Evolutionary conservation across 2,329 filamentous ascomycete species (phyloP), one percentile per base, ranked within the genome.

Genomic region (Sporothrix humicola): DNA sequence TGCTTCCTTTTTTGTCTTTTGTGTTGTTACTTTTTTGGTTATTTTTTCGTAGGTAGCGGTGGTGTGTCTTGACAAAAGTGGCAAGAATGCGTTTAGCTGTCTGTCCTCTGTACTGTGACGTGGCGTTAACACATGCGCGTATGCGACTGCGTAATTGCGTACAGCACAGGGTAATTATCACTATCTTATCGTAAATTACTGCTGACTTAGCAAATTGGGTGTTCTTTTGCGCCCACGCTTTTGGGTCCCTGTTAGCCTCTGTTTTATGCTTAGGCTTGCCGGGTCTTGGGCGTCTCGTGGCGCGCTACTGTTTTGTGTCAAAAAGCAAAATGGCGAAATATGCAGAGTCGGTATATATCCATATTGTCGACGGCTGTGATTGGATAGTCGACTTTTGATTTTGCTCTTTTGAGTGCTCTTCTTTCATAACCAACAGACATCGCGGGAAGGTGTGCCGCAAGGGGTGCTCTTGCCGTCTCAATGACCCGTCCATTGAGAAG

Each of bases 1-100:
- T 65, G 59, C 56, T 59, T 59, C 26, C 56, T 65, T 46, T 46
- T 63, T 65, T 56, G 52, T 23, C 20, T 56, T 20, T 65, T 56
- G 52, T 23, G 52, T 56, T 20, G 31, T 37, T 37, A 5, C 31
- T 37, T 37, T 37, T 37, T 2, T 2, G 2, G 2, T 3, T 37
- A 6, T 6, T 37, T 37, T 37, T 37, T 37, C 31, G 3, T 37
- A 37, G 31, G 31, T 37, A 37, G 7, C 31, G 31, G 31, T 37
- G 31, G 52, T 20, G n/a, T 26, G 52, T 20, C 3, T 15, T 17
- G 20, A 26, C 20, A 56, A 56, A 23, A 2, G 59, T 65, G 59
- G 59, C 59, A 65, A 23, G 59, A 63, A 63, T 37, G 31, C 31
- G 31, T 37, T 37, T 37, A 37, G 31, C 31, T 37, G 2, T 37